A percentile compares a stretch with the other conserved stretches of the same genome.
phyloP scores from a whole-genome alignment of 495 filamentous ascomycete species.

The Talaromyces liani region DNA sequence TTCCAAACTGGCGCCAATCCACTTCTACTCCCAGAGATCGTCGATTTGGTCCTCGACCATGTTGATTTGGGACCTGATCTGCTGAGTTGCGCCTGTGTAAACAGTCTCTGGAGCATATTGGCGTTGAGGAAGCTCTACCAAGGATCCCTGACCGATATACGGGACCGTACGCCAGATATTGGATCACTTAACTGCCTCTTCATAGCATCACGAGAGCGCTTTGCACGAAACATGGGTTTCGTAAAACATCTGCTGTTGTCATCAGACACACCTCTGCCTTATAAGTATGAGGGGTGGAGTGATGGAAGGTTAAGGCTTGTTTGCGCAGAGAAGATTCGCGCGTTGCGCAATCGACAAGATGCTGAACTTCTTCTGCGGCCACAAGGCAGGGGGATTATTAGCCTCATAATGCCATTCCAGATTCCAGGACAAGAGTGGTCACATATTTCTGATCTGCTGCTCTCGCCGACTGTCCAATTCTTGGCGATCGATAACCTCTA shows the following conservation, averaged over 20 bases:
- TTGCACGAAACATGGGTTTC: background rate
- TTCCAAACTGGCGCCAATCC: background rate
- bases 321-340: background rate
- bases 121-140: background rate
- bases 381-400: background rate
- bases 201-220: background rate
- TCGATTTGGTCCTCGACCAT: background rate
- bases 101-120: background rate
- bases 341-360: background rate
- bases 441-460: background rate
- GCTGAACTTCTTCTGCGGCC: background rate
- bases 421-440: background rate
- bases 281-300: too few relatives aligned
- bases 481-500: background rate
- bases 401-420: background rate
- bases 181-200: background rate
- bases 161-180: background rate
- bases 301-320: background rate
- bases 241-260: background rate
- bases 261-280: too few relatives aligned
- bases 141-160: background rate
- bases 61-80: background rate
- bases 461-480: background rate
- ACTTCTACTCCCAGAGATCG: background rate
- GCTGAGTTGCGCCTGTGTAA: background rate